phyloP scores from a whole-genome alignment of 2,329 filamentous ascomycete species.

The Ascochyta pisi region DNA sequence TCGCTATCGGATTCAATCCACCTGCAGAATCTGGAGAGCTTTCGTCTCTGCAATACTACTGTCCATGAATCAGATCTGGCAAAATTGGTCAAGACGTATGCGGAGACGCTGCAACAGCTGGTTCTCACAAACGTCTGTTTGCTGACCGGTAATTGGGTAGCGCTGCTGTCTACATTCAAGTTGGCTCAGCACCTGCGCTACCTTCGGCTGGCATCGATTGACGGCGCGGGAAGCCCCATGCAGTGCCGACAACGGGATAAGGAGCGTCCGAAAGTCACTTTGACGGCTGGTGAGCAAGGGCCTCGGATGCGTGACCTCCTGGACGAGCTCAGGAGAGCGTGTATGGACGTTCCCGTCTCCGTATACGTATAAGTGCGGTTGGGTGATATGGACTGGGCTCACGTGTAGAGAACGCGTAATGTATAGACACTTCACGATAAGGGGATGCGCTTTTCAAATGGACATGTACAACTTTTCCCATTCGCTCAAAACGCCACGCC shows the following conservation, averaged over 20 bases:
- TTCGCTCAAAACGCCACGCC: constrained; percentile 15
- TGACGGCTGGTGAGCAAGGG: constrained; percentile 5
- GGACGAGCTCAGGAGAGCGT: constrained; percentile 11
- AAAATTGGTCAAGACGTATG: constrained; percentile 24
- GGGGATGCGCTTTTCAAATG: background rate
- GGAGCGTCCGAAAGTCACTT: constrained; percentile 8
- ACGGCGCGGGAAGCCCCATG: constrained; percentile 5
- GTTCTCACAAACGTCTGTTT: constrained; percentile 22
- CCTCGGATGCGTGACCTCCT: constrained; percentile 16
- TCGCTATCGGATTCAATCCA: constrained; percentile 22
- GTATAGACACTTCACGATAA: too few relatives aligned
- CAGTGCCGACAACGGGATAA: constrained; percentile 1
- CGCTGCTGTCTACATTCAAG: constrained; percentile 19
- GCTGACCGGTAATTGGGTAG: constrained; percentile 25
- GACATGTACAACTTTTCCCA: constrained; percentile 19
- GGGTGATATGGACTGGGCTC: too few relatives aligned
- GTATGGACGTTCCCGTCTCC: too few relatives aligned
- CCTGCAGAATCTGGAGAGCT: constrained; percentile 16
- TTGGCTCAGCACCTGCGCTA: constrained; percentile 2
- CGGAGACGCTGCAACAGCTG: constrained; percentile 19
- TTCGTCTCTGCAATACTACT: constrained; percentile 28
- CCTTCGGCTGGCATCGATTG: constrained; percentile 13
- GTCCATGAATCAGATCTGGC: constrained; percentile 24
- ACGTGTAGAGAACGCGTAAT: too few relatives aligned
- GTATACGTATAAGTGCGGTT: too few relatives aligned